Base-by-base conservation (phyloP, 2,329 filamentous ascomycete genomes). In the Arthrinium phaeospermum region DNA sequence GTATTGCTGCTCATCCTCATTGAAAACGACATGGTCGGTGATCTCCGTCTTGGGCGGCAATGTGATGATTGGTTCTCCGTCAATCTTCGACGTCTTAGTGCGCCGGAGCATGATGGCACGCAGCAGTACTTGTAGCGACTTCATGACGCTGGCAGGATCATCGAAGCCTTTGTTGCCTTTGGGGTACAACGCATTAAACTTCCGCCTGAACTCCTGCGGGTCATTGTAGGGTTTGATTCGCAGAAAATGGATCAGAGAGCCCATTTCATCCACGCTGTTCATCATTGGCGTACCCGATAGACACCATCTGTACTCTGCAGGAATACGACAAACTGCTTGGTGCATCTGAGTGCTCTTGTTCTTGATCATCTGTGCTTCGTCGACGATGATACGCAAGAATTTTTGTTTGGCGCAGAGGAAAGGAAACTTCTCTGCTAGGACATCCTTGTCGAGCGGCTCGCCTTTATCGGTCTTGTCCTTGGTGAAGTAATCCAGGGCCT, bases 231-330 rank as follows among this genome's bases (percentile, higher is more conserved):
- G 94, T 73, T 87, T 87, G 78, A 97, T 95, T 2, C 87, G 86
- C 22, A 97, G 85, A 78, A 97, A 98, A 2, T 89, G 88, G 64
- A 98, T 86, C 27, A 97, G 83, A 0, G 94, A 93, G 77, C 90
- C 95, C 3, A 97, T 85, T 77, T 98, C 95, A 34, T 89, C 85
- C 3, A 96, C 90, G 16, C 88, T 90, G 77, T 98, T 98, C 92
- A 96, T 96, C 92, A 96, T 95, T 0, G 94, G 94, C 0, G 94
- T 96, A 37, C 94, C 94, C 3, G 92, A 94, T 80, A 96, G 88
- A 78, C 92, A 94, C 84, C 93, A 91, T 68, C 93, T 87, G 78
- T 93, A 89, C 47, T 83, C 85, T 19, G 92, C 85, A 73, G 88
- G 83, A 22, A 96, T 81, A 14, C 83, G 80, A 75, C 85, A 89